Percentiles rank a stretch among this genome's conserved stretches.
These are phyloP conservation scores for Boletus rufocinnamomeus DNA, from an alignment of 768 basidiomycete genomes.

Conservation along the genomic window DNA sequence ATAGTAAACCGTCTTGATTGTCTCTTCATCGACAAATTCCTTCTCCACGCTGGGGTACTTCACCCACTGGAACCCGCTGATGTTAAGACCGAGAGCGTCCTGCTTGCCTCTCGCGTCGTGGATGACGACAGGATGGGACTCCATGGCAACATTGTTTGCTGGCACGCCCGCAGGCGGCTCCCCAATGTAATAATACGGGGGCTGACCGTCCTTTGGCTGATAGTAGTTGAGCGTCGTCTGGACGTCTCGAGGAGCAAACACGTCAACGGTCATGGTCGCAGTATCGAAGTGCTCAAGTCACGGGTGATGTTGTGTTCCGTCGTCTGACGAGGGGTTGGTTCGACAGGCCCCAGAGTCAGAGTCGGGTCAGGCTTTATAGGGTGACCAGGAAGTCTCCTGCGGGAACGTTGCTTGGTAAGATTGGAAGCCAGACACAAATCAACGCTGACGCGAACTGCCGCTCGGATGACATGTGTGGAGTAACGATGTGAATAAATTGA, in stretches of 20 bases:
- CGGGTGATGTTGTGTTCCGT: background rate
- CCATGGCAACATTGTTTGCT: conserved; percentile 28
- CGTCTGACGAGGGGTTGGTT: background rate
- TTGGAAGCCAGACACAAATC: background rate
- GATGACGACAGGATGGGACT: conserved; percentile 14
- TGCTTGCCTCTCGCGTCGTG: conserved; percentile 7
- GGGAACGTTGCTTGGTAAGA: background rate
- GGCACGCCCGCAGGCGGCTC: conserved; percentile 26
- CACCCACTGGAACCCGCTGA: conserved; percentile 42
- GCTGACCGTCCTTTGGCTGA: conserved; percentile 24
- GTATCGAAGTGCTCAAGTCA: background rate
- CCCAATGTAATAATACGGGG: conserved; percentile 29
- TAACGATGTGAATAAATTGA: too few species aligned
- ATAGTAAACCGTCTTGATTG: conserved; percentile 39
- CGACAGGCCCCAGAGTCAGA: background rate
- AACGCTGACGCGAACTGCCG: too few species aligned
- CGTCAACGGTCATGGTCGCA: conserved; percentile 21
- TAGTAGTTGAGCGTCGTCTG: conserved; percentile 40
- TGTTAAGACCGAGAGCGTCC: conserved; percentile 31
- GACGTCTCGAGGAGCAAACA: conserved; percentile 34
- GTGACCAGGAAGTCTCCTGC: background rate
- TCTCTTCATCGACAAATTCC: conserved; percentile 39
- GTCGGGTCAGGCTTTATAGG: background rate
- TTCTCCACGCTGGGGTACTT: conserved; percentile 36
- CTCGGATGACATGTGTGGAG: too few species aligned